phyloP scores from a whole-genome alignment of 2,329 filamentous ascomycete species.

The Pseudophaeomoniella oleicola region DNA sequence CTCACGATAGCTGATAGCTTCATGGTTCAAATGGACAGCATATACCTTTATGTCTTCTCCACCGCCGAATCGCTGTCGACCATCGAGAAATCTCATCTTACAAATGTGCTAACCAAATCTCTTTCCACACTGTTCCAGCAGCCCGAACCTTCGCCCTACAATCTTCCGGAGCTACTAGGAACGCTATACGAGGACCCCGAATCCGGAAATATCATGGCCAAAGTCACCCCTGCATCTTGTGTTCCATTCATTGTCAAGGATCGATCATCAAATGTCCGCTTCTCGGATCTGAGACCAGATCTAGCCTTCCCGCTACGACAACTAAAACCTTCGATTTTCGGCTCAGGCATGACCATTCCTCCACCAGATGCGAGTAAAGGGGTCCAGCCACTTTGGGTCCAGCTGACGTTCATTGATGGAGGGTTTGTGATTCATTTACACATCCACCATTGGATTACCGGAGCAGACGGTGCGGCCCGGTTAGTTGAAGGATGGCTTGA shows the following conservation, averaged over 20 bases:
- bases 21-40: not conserved
- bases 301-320: not conserved
- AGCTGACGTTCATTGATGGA: not conserved
- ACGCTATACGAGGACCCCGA: not conserved
- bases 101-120: not conserved
- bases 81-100: not conserved
- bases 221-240: not conserved
- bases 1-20: not conserved
- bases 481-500: not conserved
- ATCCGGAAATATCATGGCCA: not conserved
- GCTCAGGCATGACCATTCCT: not conserved
- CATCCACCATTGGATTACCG: not conserved
- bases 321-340: not conserved
- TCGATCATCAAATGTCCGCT: not conserved
- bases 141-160: not conserved
- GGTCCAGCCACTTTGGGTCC: not conserved
- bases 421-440: not conserved
- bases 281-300: not conserved
- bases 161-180: not conserved
- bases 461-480: not conserved
- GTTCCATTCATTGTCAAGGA: not conserved
- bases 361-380: not conserved
- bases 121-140: not conserved
- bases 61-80: not conserved
- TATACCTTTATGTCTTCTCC: not conserved